These are phyloP conservation scores for Hericium rajendrae DNA, from an alignment of 768 basidiomycete species.

Conservation along the genomic window DNA sequence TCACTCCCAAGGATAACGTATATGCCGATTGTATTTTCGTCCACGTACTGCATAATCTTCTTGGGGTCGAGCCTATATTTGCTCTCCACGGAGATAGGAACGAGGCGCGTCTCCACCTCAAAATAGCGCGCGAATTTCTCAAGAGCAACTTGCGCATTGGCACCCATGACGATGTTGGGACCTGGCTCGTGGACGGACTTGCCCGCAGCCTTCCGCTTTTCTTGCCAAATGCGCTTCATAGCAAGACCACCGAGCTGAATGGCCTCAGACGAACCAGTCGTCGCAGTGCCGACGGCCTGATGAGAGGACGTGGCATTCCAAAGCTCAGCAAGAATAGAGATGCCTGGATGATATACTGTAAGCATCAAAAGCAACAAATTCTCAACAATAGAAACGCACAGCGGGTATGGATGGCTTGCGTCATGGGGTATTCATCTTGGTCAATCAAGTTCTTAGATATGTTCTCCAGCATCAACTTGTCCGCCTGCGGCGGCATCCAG, in stretches of 20 bases:
- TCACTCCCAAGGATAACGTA: slow-evolving; percentile 50
- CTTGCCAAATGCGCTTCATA: slow-evolving; percentile 66
- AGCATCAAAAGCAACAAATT: slow-evolving; percentile 25
- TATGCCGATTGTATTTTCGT: slow-evolving; percentile 66
- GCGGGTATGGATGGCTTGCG: slow-evolving; percentile 25
- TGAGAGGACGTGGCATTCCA: slow-evolving; percentile 53
- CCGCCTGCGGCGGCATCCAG: slow-evolving; percentile 45
- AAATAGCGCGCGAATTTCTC: slow-evolving; percentile 66
- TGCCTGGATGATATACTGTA: slow-evolving; percentile 30
- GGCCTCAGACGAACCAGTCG: slow-evolving; percentile 63
- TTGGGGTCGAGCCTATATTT: slow-evolving; percentile 73
- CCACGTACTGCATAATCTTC: slow-evolving; percentile 52
- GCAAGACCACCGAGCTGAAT: slow-evolving; percentile 67
- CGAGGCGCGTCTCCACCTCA: slow-evolving; percentile 55
- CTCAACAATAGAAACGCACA: neutral
- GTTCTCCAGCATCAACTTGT: slow-evolving; percentile 54
- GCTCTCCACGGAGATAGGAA: slow-evolving; percentile 55
- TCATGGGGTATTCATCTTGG: slow-evolving; percentile 60
- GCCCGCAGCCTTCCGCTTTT: slow-evolving; percentile 51
- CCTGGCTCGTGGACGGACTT: slow-evolving; percentile 60
- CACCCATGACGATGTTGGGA: slow-evolving; percentile 56
- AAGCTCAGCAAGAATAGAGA: slow-evolving; percentile 54
- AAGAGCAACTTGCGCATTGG: slow-evolving; percentile 61
- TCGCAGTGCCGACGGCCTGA: slow-evolving; percentile 57
- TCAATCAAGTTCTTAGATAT: slow-evolving; percentile 61